Evolutionary conservation across 495 filamentous ascomycete genomes (phyloP), one percentile per base, ranked within the genome.

Genomic region (Neurospora discreta): DNA sequence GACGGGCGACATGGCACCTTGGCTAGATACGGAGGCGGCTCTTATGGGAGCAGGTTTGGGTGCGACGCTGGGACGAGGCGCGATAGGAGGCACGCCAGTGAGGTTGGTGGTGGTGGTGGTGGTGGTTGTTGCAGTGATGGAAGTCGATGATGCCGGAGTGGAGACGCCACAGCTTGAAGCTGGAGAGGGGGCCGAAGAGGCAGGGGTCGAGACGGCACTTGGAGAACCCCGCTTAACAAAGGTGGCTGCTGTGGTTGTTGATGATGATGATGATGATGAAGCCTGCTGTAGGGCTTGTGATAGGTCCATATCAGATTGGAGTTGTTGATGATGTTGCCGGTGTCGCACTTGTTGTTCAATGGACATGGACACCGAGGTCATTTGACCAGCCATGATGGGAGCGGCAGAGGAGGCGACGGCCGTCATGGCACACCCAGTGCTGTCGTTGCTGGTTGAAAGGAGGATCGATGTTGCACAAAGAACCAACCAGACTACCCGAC

Each of bases 61-160:
- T 9, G 77, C 71, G 39, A 77, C 69, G 52, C 69, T 74, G 46
- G 78, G 77, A n/a, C 75, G 77, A 52, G 80, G 78, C 8, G 77
- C 76, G 39, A 78, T 74, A 10, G 71, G 74, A 69, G 79, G 76
- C 26, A 60, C 52, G 52, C 52, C 52, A 5, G 52, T 60, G 30
- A 38, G 30, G 58, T 65, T 65, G 18, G 33, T 68, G 1, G 70
- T 68, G 40, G 36, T 58, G 16, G 30, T 68, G 1, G 70, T 67
- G 40, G 33, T 67, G 30, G 58, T 43, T 16, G 41, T 30, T 39
- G 70, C 73, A 1, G 71, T 69, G 36, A 65, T 43, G 11, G 75
- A 75, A 30, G 41, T 73, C 11, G 75, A 75, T 2, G 76, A 74
- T 42, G 73, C 67, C 13, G 75, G 71, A 33, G 76, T 79, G 72